A percentile compares a stretch with the other conserved stretches of the same genome.
These are phyloP conservation scores for Pouteria glomerata DNA, from an alignment of 148 eudicot species.

Conservation along the genomic window DNA sequence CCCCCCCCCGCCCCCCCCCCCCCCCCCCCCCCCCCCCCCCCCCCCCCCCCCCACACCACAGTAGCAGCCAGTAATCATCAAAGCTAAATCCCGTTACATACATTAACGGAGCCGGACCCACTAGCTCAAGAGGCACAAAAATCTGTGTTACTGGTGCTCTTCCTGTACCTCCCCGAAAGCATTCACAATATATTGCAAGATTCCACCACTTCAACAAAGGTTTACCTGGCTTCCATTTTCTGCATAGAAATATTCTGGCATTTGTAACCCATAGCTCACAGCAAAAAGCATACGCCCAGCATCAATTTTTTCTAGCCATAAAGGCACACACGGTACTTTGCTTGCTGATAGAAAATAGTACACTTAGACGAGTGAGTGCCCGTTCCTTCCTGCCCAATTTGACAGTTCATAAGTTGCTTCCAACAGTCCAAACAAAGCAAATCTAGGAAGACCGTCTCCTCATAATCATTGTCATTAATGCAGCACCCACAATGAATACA, in stretches of 20 bases:
- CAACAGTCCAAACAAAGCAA: slow-evolving; percentile 32
- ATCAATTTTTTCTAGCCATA: slow-evolving; percentile 17
- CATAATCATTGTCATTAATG: slow-evolving; percentile 24
- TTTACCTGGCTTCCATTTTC: neutral
- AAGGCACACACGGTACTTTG: slow-evolving; percentile 26
- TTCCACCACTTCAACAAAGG: neutral
- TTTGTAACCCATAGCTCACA: neutral
- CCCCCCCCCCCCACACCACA: too few relatives aligned
- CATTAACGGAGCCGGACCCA: neutral
- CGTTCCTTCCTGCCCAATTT: neutral
- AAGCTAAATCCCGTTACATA: neutral
- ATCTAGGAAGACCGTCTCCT: slow-evolving; percentile 34
- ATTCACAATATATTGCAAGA: neutral
- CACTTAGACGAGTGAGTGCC: neutral
- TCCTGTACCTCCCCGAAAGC: neutral
- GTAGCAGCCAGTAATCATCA: too few relatives aligned
- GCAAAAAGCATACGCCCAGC: neutral
- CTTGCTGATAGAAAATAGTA: slow-evolving; percentile 18
- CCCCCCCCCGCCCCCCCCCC: too few relatives aligned
- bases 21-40: too few relatives aligned
- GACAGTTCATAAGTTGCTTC: slow-evolving; percentile 6
- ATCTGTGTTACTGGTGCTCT: neutral
- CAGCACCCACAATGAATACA: slow-evolving; percentile 44
- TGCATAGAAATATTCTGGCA: neutral
- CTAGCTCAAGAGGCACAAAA: neutral